Percentiles rank a stretch among this genome's conserved stretches.
Evolutionary conservation across 1,284 basidiomycete genomes (phyloP).

Genomic region (Cronartium quercuum): DNA sequence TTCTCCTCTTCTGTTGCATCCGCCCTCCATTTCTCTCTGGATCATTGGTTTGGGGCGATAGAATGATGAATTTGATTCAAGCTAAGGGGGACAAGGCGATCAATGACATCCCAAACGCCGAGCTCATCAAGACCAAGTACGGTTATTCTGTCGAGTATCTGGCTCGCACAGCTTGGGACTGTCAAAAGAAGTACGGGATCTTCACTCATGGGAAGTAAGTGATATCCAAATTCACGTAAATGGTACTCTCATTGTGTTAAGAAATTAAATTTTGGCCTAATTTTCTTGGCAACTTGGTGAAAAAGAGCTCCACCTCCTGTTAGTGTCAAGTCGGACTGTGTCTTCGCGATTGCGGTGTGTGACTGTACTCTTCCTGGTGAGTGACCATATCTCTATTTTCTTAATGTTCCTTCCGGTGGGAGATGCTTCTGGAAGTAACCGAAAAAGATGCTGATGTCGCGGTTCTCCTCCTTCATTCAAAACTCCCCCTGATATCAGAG

Average conservation of each 20-base stretch:
- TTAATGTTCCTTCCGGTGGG: neutral
- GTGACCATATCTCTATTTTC: neutral
- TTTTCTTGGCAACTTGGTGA: neutral
- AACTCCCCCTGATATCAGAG: neutral
- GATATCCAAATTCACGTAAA: neutral
- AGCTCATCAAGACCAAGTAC: slow-evolving; percentile 33
- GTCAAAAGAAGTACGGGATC: slow-evolving; percentile 38
- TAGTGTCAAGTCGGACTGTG: slow-evolving; percentile 15
- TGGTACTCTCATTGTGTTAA: too few species aligned
- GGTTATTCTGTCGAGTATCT: slow-evolving; percentile 33
- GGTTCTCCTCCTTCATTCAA: neutral
- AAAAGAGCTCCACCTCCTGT: slow-evolving; percentile 27
- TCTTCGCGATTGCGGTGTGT: slow-evolving; percentile 32
- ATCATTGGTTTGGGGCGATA: neutral
- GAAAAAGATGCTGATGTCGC: too few species aligned
- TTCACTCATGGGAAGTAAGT: slow-evolving; percentile 16
- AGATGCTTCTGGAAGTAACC: too few species aligned
- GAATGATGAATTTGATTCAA: slow-evolving; percentile 38
- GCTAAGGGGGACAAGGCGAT: slow-evolving; percentile 25
- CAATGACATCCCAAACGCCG: slow-evolving; percentile 29
- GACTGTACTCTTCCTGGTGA: slow-evolving; percentile 33
- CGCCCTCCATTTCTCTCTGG: neutral
- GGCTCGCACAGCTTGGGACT: slow-evolving; percentile 30
- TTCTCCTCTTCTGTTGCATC: too few species aligned
- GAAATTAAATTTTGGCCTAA: neutral